phyloP scores from a whole-genome alignment of 2,329 filamentous ascomycete genomes.

The Chaetomiaceae sp. region DNA sequence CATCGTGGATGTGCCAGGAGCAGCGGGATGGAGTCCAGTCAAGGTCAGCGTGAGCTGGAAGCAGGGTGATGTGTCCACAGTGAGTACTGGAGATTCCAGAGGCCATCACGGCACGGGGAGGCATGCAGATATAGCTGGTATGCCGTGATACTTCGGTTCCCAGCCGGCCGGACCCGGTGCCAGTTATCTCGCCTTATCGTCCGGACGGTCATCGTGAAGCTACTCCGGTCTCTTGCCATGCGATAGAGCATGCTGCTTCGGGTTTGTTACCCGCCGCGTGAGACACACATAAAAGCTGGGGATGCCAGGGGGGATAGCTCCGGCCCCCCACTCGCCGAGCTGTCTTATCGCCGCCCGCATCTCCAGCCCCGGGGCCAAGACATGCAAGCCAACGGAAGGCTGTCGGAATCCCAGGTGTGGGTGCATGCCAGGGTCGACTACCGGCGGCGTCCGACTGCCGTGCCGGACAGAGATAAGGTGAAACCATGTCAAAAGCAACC shows the following conservation, averaged over 20 bases:
- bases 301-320: constrained; percentile 1
- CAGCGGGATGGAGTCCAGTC: too few relatives aligned
- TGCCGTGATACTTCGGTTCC: not conserved
- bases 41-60: not conserved
- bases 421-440: constrained; percentile 9
- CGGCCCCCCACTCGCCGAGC: not conserved
- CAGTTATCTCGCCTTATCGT: constrained; percentile 7
- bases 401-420: too few relatives aligned
- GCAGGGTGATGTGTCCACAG: too few relatives aligned
- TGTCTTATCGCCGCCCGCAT: constrained; percentile 3
- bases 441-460: constrained; percentile 22
- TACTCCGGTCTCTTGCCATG: not conserved
- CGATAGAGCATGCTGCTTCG: not conserved
- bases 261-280: not conserved
- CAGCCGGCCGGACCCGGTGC: not conserved
- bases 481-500: constrained; percentile 22
- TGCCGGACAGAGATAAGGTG: constrained; percentile 25
- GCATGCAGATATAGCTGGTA: not conserved
- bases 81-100: too few relatives aligned
- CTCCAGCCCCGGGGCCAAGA: not conserved
- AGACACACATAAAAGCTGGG: not conserved
- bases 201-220: not conserved
- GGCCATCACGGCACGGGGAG: not conserved
- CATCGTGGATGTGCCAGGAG: constrained; percentile 8
- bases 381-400: too few relatives aligned